These are phyloP conservation scores for Dunaliella sp. DNA, from an alignment of 139 green algal genomes.

Conservation along the genomic window DNA sequence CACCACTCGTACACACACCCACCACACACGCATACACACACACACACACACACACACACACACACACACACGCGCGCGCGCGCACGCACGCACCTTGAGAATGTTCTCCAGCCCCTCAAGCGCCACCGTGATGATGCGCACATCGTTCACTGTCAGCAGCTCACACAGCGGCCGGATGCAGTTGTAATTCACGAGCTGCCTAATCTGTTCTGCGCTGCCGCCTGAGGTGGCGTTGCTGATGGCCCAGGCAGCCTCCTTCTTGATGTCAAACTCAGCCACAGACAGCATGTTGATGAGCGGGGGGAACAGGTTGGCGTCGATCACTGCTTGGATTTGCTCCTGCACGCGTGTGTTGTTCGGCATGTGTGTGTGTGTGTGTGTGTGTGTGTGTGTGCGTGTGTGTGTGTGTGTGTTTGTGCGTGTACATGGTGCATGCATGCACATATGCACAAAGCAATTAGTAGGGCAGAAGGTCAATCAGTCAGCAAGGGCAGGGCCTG, in stretches of 20 bases:
- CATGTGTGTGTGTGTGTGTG: neutral
- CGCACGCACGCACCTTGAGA: constrained; percentile 79
- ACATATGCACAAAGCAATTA: no score
- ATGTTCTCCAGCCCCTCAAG: constrained; percentile 99
- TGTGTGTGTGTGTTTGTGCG: neutral
- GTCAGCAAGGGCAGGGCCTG: no score
- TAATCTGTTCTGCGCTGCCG: constrained; percentile 78
- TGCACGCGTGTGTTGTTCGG: constrained; percentile 22
- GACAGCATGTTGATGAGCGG: constrained; percentile 88
- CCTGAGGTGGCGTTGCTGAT: constrained; percentile 98
- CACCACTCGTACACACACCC: no score
- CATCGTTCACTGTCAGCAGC: constrained; percentile 86
- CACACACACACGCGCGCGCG: no score
- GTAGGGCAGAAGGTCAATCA: no score
- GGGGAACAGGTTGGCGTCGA: constrained; percentile 87
- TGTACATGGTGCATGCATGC: no score
- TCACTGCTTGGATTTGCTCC: constrained; percentile 97
- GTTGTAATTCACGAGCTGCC: constrained; percentile 81
- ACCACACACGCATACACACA: no score
- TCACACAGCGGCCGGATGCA: constrained; percentile 97
- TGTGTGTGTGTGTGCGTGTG: neutral
- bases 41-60: no score
- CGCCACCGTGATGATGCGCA: constrained; percentile 95
- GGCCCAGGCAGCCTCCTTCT: constrained; percentile 99
- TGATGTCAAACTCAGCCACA: constrained; percentile 98